These are phyloP conservation scores for Alternaria arborescens DNA, from an alignment of 2,329 filamentous ascomycete species.

Conservation along the genomic window DNA sequence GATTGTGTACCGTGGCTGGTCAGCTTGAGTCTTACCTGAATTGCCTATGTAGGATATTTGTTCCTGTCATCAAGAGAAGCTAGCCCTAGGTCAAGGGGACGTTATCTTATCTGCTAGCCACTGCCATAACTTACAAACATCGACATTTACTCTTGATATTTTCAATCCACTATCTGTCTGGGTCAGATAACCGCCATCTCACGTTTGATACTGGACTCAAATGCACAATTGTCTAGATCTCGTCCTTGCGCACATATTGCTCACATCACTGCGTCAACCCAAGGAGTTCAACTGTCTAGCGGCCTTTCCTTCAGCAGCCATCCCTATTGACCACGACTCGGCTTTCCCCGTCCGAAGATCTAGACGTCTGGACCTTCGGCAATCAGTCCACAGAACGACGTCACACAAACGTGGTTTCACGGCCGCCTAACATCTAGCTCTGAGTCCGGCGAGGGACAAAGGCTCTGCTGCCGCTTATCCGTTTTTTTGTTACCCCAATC, in stretches of 20 bases:
- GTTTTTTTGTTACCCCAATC: neutral
- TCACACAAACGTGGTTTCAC: slow-evolving; percentile 2
- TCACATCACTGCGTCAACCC: neutral
- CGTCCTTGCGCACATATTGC: neutral
- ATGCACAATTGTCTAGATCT: neutral
- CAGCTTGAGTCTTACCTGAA: slow-evolving; percentile 51
- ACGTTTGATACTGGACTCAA: neutral
- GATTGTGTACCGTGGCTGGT: slow-evolving; percentile 87
- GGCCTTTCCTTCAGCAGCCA: neutral
- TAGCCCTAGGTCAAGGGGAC: neutral
- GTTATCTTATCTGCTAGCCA: neutral
- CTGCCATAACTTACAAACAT: neutral
- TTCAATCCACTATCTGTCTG: neutral
- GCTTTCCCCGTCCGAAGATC: neutral
- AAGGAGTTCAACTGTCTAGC: neutral
- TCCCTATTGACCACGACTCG: neutral
- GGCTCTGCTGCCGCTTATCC: slow-evolving; percentile 5
- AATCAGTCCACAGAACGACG: slow-evolving; percentile 8
- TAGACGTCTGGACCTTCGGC: neutral
- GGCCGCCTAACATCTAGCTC: slow-evolving; percentile 5
- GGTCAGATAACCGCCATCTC: neutral
- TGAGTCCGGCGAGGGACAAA: neutral
- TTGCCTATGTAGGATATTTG: neutral
- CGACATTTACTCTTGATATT: neutral
- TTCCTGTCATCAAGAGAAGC: neutral